Base-by-base conservation (phyloP, 345 rosid genomes). In the Psidium friedrichsthalianum region DNA sequence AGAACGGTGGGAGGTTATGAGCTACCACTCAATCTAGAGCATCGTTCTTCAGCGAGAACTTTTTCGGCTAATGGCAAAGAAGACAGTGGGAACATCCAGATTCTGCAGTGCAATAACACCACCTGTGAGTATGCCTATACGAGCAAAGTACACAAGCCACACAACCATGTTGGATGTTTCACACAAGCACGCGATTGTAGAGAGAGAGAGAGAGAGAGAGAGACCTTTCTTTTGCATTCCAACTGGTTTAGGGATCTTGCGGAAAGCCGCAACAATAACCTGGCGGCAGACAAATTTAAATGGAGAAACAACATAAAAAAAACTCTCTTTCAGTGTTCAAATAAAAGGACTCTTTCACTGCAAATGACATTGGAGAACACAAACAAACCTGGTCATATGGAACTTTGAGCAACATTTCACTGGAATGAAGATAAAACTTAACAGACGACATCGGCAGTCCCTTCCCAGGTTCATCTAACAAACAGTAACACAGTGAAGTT, bases 201-300 rank as follows among this genome's bases (percentile, higher is more conserved):
- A 55, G 29, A 27, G 69, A 83, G n/a, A n/a, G n/a, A n/a, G 87
- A 88, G 55, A 88, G 36, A 55, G 29, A 27, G 87, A 88, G 55
- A 88, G 64, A 96, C 99, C 98, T 95, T 89, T 97, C 99, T 93
- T 94, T 95, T 55, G 95, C 93, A 91, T 94, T 94, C 99, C 99
- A 97, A 52, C 91, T 85, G 87, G 98, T 86, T 89, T 93, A 56
- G 99, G 95, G 90, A 95, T 91, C 90, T 92, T 93, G 83, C 91
- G 97, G 82, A 95, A 87, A 87, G 97, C 95, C 86, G 85, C 92
- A 61, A 97, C 92, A 21, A 95, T 86, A 42, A 87, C 94, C 99
- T 95, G 83, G 82, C 56, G 83, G 78, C 47, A 11, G 13, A 32
- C 83, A 82, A 51, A 82, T 18, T 84, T 82, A 88, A 82, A 76